phyloP scores from a whole-genome alignment of 106 monocot species.

The Apostasia shenzhenica region DNA sequence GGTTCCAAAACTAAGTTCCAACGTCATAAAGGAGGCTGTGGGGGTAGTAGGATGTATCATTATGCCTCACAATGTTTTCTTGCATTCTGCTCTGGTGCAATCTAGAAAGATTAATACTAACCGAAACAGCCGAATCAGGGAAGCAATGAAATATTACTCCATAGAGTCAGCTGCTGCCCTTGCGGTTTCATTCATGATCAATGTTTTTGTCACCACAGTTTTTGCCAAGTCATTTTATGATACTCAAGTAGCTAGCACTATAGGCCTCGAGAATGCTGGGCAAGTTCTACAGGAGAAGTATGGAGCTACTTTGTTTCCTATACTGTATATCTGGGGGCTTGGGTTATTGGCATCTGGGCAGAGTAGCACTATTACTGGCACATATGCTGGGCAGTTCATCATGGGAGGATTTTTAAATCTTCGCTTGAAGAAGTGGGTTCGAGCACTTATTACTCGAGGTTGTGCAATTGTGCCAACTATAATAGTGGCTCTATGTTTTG shows the following conservation, averaged over 20 bases:
- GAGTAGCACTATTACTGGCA: constrained; percentile 88
- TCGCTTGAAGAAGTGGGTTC: constrained; percentile 75
- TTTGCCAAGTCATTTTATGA: constrained; percentile 91
- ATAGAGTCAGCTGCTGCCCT: constrained; percentile 74
- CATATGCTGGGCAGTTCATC: constrained; percentile 87
- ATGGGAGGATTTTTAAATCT: constrained; percentile 90
- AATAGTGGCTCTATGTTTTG: constrained; percentile 64
- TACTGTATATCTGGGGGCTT: constrained; percentile 88
- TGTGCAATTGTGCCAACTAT: constrained; percentile 81
- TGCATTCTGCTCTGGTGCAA: constrained; percentile 88
- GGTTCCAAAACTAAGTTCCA: constrained; percentile 71
- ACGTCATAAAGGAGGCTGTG: constrained; percentile 73
- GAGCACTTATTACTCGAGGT: constrained; percentile 71
- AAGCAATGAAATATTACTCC: constrained; percentile 74
- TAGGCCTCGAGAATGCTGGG: constrained; percentile 86
- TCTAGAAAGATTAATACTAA: constrained; percentile 59
- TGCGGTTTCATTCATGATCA: constrained; percentile 61
- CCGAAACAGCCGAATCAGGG: constrained; percentile 37
- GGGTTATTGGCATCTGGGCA: constrained; percentile 82
- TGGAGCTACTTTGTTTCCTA: constrained; percentile 63
- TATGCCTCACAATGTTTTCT: constrained; percentile 88
- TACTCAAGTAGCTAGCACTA: constrained; percentile 38
- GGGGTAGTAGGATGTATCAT: constrained; percentile 76
- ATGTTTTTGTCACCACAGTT: constrained; percentile 75
- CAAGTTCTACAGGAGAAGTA: constrained; percentile 73